Base-by-base conservation (phyloP, 2,329 filamentous ascomycete genomes). In the Ceratocystis smalleyi region DNA sequence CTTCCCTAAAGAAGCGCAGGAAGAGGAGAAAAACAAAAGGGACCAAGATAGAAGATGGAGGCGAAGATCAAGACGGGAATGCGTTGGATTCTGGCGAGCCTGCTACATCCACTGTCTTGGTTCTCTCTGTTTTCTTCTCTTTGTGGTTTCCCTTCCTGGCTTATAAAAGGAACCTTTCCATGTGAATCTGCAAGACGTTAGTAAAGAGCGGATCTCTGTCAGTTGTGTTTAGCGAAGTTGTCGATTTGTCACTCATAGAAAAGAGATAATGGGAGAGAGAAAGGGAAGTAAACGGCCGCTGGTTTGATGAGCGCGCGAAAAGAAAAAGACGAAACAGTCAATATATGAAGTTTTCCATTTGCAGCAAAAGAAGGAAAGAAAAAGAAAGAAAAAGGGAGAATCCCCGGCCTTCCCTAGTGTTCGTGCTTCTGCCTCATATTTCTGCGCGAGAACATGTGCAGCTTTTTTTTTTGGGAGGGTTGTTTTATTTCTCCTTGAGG, bases 321-420 rank as follows among this genome's bases (percentile, higher is more conserved):
- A 30, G n/a, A 51, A 63, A 17, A 43, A 27, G 55, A 35, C 17
- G 30, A 30, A 61, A 63, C 24, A 57, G 54, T 57, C 30, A n/a
- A 57, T 27, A 57, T 32, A 57, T 57, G 24, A 57, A 30, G n/a
- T 51, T 57, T 57, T 57, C 54, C 54, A 57, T 57, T 40, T 57
- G 54, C 54, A 55, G 30, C n/a, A 45, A 54, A 40, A 43, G 51
- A 57, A 57, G n/a, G 57, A 63, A 24, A n/a, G 43, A 57, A 24
- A 63, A 8, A 57, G 22, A 55, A 22, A 43, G 27, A 12, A 32
- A 63, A 35, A 32, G 61, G 51, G 40, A 57, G 54, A 35, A 35
- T 57, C 54, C 19, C 54, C 54, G 54, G 54, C 54, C 30, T 57
- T 57, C 22, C 12, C n/a, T 51, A 24, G n/a, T 24, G 17, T 51